These are phyloP conservation scores for Apiospora marii DNA, from an alignment of 2,329 filamentous ascomycete species.

Conservation along the genomic window DNA sequence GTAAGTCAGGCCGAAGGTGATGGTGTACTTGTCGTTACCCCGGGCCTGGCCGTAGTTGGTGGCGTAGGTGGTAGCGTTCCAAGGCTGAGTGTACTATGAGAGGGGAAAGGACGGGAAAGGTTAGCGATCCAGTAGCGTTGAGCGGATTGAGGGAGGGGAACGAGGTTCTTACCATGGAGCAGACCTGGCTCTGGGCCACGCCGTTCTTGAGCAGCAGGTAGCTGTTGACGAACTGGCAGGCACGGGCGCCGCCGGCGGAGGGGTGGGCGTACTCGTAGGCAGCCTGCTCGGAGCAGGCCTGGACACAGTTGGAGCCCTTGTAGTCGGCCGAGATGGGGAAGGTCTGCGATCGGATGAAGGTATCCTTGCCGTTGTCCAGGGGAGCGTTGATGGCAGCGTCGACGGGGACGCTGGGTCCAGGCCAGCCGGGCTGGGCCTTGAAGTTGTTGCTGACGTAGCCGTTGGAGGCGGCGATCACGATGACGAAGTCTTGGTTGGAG, in stretches of 20 bases:
- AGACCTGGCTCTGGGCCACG: slow-evolving; percentile 45
- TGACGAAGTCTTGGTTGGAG: slow-evolving; percentile 24
- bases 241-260: slow-evolving; percentile 13
- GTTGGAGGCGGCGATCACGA: slow-evolving; percentile 31
- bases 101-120: no score
- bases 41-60: slow-evolving; percentile 20
- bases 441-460: slow-evolving; percentile 26
- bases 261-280: slow-evolving; percentile 29
- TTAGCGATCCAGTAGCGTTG: background rate
- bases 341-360: slow-evolving; percentile 32
- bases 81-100: slow-evolving; percentile 1
- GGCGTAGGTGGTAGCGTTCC: background rate
- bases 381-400: slow-evolving; percentile 33
- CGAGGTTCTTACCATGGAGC: slow-evolving; percentile 37
- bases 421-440: background rate
- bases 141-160: background rate
- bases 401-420: slow-evolving; percentile 22
- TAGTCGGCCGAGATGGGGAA: slow-evolving; percentile 30
- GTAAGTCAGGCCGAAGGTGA: slow-evolving; percentile 21
- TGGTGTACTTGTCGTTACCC: slow-evolving; percentile 20
- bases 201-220: slow-evolving; percentile 49
- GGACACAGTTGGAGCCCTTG: slow-evolving; percentile 29
- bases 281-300: slow-evolving; percentile 31
- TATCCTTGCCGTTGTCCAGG: slow-evolving; percentile 26
- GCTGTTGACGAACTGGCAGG: slow-evolving; percentile 45